Percentiles rank a stretch among this genome's conserved stretches.
Conservation (phyloP, 2,329 filamentous ascomycete genomes). For the Monosporascus sp. region DNA sequence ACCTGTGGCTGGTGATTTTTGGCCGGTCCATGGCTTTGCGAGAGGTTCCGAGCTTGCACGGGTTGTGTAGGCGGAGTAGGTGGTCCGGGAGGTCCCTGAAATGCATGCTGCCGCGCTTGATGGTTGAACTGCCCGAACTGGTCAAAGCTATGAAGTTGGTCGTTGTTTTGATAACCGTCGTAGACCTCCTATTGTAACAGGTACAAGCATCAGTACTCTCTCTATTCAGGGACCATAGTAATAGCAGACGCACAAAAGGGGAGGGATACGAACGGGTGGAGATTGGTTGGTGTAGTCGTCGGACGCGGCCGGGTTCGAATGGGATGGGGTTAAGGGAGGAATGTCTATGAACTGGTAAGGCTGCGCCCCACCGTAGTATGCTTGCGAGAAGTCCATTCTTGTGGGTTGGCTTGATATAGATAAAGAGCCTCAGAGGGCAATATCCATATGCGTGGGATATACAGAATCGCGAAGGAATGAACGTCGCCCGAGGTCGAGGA, state of each 20-base stretch:
- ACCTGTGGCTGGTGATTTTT: conserved; percentile 14
- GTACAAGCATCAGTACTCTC: conserved; percentile 19
- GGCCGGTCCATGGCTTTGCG: conserved; percentile 16
- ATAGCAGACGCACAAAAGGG: conserved; percentile 11
- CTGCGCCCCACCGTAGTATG: conserved; percentile 43
- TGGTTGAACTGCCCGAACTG: conserved; percentile 37
- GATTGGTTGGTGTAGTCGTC: conserved; percentile 51
- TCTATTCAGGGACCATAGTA: conserved; percentile 21
- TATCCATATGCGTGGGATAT: too few relatives aligned
- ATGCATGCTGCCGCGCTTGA: conserved; percentile 21
- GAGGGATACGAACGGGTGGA: conserved; percentile 43
- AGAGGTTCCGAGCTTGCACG: conserved; percentile 19
- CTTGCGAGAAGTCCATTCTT: conserved; percentile 49
- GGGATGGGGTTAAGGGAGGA: conserved; percentile 48
- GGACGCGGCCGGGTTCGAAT: conserved; percentile 48
- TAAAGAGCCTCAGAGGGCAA: neutral
- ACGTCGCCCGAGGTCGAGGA: too few relatives aligned
- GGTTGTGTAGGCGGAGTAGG: conserved; percentile 46
- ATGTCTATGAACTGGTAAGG: conserved; percentile 51
- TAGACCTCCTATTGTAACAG: conserved; percentile 39
- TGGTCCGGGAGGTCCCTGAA: conserved; percentile 45
- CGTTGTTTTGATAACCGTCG: conserved; percentile 39
- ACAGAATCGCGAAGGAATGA: too few relatives aligned
- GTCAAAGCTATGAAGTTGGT: conserved; percentile 45
- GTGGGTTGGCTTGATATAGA: neutral